Conservation (phyloP, 371 early-diverging fungal genomes). For the Syncephalastrum sp. region DNA sequence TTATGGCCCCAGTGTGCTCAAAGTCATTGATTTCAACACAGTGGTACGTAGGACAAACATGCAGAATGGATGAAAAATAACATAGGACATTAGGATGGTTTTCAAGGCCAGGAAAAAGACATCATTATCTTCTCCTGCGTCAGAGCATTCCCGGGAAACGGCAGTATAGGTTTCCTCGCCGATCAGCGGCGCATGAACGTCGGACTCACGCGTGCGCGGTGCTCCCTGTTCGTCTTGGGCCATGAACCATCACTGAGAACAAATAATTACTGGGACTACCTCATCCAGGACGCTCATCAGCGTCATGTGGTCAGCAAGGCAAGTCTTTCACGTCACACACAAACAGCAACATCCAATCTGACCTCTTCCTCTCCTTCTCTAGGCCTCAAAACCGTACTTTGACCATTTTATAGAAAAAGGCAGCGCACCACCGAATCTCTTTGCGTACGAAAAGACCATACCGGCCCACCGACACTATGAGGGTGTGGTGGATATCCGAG, state of each 20-base stretch:
- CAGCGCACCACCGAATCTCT: constrained; percentile 21
- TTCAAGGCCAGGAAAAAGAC: constrained; percentile 99
- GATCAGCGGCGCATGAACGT: constrained; percentile 95
- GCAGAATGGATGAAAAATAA: neutral
- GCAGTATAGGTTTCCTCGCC: constrained; percentile 89
- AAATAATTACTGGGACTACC: constrained; percentile 71
- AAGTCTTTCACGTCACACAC: constrained; percentile 11
- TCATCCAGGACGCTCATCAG: constrained; percentile 56
- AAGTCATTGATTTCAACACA: constrained; percentile 90
- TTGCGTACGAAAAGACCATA: constrained; percentile 1
- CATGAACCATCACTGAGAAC: constrained; percentile 58
- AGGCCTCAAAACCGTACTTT: constrained; percentile 19
- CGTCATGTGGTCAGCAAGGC: constrained; percentile 51
- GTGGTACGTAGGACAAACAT: constrained; percentile 43
- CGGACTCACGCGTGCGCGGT: constrained; percentile 90
- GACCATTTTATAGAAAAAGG: constrained; percentile 10
- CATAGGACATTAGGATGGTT: constrained; percentile 74
- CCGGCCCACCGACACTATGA: too few species aligned
- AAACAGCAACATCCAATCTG: neutral
- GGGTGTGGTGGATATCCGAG: too few species aligned
- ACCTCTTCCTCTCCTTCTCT: neutral
- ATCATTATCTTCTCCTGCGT: constrained; percentile 96
- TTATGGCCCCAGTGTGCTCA: constrained; percentile 65
- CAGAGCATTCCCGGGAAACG: constrained; percentile 63
- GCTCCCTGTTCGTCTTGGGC: constrained; percentile 90